Base-by-base conservation (phyloP, 2,329 filamentous ascomycete species). In the Diaporthe nobilis region DNA sequence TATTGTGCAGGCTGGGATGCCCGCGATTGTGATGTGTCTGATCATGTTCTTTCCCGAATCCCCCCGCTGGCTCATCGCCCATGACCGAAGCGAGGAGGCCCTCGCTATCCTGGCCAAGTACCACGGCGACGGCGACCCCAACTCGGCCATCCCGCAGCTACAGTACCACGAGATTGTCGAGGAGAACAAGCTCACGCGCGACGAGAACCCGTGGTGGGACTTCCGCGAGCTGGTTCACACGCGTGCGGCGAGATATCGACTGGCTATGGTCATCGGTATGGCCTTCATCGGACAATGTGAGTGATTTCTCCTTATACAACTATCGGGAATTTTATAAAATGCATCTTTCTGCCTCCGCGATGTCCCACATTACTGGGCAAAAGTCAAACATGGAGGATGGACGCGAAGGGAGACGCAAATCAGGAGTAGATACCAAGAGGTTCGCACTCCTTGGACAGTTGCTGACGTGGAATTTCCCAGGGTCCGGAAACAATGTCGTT, bases 181-280 rank as follows among this genome's bases (percentile, higher is more conserved):
- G 67, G 78, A 83, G 60, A 82, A 87, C 49, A 81, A 85, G 60
- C 80, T 82, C 72, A 82, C 85, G 57, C 85, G 85, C 61, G 82
- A 84, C 47, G 86, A 86, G 77, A 86, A 86, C 80, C 79, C 83
- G 58, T 87, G 85, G 85, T 86, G 85, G 84, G 85, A 88, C 79
- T 88, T 87, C 79, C 81, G 82, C 47, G 85, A 84, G 25, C 82
- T 87, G 17, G 85, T 86, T 79, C 84, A 83, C 79, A 83, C 80
- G 75, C 81, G 80, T 13, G 80, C 82, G 5, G 83, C 83, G 10
- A 81, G 82, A 61, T 87, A 86, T 75, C 83, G 87, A 28, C 81
- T 88, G 4, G 78, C 83, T 31, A 84, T 82, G 76, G 86, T 86
- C 39, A 81, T 85, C 25, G 81, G 81, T 68, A 83, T 88, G 73